Conservation (phyloP, 225 moss, liverwort and hornwort species). For the Marchantia polymorpha region DNA sequence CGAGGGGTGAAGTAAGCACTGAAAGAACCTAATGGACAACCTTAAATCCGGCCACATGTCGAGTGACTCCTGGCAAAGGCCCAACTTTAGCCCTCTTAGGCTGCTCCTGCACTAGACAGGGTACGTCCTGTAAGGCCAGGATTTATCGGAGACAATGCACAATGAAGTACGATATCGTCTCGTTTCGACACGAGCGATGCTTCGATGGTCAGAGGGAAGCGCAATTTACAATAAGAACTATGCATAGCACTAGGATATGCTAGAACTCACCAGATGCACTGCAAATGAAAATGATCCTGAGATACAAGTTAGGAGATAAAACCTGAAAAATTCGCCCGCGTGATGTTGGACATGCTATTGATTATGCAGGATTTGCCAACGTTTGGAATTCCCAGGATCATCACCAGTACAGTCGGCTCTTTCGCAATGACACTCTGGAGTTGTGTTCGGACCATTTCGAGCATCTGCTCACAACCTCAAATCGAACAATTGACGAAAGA, state of each 20-base stretch:
- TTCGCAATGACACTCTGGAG: slow-evolving; percentile 67
- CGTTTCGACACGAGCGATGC: no score
- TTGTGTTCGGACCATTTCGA: slow-evolving; percentile 62
- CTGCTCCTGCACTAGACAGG: slow-evolving; percentile 92
- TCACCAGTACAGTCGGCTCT: slow-evolving; percentile 87
- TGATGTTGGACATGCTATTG: slow-evolving; percentile 67
- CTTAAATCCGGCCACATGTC: slow-evolving; percentile 93
- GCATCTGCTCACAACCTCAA: slow-evolving; percentile 53
- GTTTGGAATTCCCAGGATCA: slow-evolving; percentile 92
- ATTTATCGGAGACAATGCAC: neutral
- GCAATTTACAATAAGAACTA: neutral
- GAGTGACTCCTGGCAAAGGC: slow-evolving; percentile 92
- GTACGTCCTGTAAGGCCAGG: slow-evolving; percentile 12
- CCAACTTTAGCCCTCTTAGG: slow-evolving; percentile 97
- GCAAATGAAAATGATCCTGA: no score
- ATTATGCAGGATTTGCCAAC: slow-evolving; percentile 98
- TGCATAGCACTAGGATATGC: neutral
- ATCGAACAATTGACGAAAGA: neutral
- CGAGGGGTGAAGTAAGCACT: neutral
- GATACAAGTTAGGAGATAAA: neutral
- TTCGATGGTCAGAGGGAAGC: no score
- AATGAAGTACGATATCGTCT: neutral
- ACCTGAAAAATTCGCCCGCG: slow-evolving; percentile 61
- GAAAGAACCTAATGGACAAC: slow-evolving; percentile 24
- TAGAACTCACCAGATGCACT: neutral